These are phyloP conservation scores for Pichia sp. DNA, from an alignment of 1,139 yeast species.

Conservation along the genomic window DNA sequence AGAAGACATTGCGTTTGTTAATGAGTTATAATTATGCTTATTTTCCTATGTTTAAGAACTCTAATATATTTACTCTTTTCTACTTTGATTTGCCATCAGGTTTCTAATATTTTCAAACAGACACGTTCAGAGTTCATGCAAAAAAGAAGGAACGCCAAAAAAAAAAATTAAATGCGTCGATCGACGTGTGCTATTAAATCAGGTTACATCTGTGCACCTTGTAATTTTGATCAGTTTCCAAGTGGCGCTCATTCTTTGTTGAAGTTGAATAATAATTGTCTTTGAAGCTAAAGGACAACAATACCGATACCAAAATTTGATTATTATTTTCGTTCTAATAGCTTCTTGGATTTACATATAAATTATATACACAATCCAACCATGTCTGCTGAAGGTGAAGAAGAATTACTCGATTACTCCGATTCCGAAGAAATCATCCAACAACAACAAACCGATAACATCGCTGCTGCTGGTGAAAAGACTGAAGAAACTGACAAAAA, in stretches of 20 bases:
- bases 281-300: too few species aligned
- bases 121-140: background rate
- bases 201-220: background rate
- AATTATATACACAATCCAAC: background rate
- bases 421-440: constrained; percentile 89
- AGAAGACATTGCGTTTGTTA: constrained; percentile 23
- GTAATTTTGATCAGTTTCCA: background rate
- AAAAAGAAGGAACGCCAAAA: background rate
- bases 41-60: too few species aligned
- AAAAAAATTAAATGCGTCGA: background rate
- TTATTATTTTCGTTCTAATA: too few species aligned
- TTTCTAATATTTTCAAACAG: background rate
- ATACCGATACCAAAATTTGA: too few species aligned
- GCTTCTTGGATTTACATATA: too few species aligned
- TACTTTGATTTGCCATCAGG: too few species aligned
- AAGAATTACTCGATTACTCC: constrained; percentile 97
- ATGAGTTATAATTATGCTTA: too few species aligned
- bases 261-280: background rate
- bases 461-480: constrained; percentile 47
- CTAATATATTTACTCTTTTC: too few species aligned
- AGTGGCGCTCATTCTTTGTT: background rate
- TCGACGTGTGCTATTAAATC: background rate
- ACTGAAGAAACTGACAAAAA: constrained; percentile 69
- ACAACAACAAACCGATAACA: constrained; percentile 44
- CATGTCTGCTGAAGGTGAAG: constrained; percentile 95